Evolutionary conservation across 2,329 filamentous ascomycete species (phyloP).

Genomic region (Alternaria incomplexa): DNA sequence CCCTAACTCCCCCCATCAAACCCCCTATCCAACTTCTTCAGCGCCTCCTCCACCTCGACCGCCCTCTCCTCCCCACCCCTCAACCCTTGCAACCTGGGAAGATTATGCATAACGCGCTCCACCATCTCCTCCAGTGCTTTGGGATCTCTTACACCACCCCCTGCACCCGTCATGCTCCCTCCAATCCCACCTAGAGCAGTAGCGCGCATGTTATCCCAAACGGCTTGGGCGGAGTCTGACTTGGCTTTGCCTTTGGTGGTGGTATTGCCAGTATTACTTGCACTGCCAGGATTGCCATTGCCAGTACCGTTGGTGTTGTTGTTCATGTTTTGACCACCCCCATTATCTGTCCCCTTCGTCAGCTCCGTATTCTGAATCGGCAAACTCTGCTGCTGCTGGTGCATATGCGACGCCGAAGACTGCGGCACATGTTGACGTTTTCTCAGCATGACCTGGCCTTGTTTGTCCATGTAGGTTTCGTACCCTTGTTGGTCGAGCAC

Average conservation of each 20-base stretch:
- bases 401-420: background rate
- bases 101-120: conserved; percentile 54
- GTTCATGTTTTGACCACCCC: background rate
- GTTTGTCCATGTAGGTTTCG: conserved; percentile 58
- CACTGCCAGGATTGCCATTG: background rate
- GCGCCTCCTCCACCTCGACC: conserved; percentile 42
- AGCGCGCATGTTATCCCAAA: background rate
- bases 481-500: conserved; percentile 58
- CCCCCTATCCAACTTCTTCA: conserved; percentile 54
- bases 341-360: conserved; percentile 11
- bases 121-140: conserved; percentile 53
- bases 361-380: conserved; percentile 5
- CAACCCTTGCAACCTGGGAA: conserved; percentile 49
- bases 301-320: background rate
- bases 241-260: conserved; percentile 27
- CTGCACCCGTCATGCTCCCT: background rate
- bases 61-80: conserved; percentile 51
- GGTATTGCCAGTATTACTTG: fast-evolving
- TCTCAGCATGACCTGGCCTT: conserved; percentile 56
- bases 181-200: background rate
- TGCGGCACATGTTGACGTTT: conserved; percentile 45
- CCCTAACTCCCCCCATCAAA: conserved; percentile 35
- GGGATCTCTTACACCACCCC: conserved; percentile 47
- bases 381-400: background rate
- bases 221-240: conserved; percentile 26